phyloP scores from a whole-genome alignment of 176 grass and related monocot genomes.

The Carex parvula region DNA sequence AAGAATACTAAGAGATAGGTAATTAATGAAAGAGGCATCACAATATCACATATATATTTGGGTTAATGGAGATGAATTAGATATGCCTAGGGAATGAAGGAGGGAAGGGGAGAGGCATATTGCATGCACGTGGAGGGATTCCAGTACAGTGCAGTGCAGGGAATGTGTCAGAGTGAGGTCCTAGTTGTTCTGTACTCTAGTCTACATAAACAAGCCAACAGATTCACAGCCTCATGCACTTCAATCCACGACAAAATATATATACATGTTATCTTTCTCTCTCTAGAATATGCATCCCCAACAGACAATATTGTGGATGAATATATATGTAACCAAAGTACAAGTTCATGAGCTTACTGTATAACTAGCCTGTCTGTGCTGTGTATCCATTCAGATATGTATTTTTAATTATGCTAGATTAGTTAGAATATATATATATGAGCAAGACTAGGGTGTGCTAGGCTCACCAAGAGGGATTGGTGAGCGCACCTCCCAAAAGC shows the following conservation, averaged over 20 bases:
- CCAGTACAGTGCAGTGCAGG: background rate
- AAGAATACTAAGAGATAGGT: background rate
- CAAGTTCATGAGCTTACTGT: too few species aligned
- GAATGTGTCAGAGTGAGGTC: conserved; percentile 19
- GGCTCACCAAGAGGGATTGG: too few species aligned
- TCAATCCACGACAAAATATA: background rate
- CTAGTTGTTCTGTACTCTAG: background rate
- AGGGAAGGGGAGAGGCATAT: background rate
- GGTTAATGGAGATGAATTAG: background rate
- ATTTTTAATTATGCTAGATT: background rate
- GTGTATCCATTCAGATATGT: background rate
- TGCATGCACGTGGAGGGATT: conserved; percentile 13
- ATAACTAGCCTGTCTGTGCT: background rate
- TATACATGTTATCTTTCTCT: background rate
- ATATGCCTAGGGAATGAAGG: background rate
- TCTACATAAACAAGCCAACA: conserved; percentile 1
- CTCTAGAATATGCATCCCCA: background rate
- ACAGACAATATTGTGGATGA: background rate
- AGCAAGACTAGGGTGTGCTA: too few species aligned
- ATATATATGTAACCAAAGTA: background rate
- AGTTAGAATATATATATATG: too few species aligned
- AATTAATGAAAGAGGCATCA: background rate
- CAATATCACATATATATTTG: background rate
- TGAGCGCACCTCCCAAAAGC: too few species aligned
- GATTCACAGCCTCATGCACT: conserved; percentile 18